Base-by-base conservation (phyloP, 1,284 basidiomycete species). In the Puccinia coronata region DNA sequence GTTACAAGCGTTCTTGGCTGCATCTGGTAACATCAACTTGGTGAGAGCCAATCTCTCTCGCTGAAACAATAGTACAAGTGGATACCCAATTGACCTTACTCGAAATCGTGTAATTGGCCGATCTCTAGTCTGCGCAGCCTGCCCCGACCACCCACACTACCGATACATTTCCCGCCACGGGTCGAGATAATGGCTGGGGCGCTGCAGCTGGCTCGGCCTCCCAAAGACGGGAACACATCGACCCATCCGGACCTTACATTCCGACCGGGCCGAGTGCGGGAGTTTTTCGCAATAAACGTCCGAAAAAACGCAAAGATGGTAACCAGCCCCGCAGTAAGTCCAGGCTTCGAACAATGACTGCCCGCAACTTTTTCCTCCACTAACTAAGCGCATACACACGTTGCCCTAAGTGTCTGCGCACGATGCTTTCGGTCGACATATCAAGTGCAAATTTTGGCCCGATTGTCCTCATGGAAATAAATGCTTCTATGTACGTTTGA, bases 371-470 rank as follows among this genome's bases (percentile, higher is more conserved):
- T 25, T 49, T 41, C 59, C 34, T 41, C 16, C 31, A 31, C 6
- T 77, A 3, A 36, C 59, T 67, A 8, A 49, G 23, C 36, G 6
- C 20, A 9, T 25, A n/a, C 39, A 28, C 28, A 63, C 25, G 18
- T 69, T 71, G 1, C 28, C 16, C 51, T 9, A 8, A 80, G 78
- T 72, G 8, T 80, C 78, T 63, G 78, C 78, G 20, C 57, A 80
- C 25, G 78, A 80, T 39, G 18, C 65, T 34, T 72, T 31, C 47
- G 78, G 78, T 16, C 78, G 78, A 12, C 78, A 80, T 73, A 80
- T 80, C 47, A 49, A 72, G 18, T 80, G 78, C 28, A 80, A 80
- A 63, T 80, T 53, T 53, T 80, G 69, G 69, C 78, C 78, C 39
- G 18, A 80, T 59, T 80, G 78, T 65, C 78, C 78, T 47, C 78